Evolutionary conservation across 2,329 filamentous ascomycete genomes (phyloP), one percentile per base, ranked within the genome.

Genomic region (Verticillium nubilum): DNA sequence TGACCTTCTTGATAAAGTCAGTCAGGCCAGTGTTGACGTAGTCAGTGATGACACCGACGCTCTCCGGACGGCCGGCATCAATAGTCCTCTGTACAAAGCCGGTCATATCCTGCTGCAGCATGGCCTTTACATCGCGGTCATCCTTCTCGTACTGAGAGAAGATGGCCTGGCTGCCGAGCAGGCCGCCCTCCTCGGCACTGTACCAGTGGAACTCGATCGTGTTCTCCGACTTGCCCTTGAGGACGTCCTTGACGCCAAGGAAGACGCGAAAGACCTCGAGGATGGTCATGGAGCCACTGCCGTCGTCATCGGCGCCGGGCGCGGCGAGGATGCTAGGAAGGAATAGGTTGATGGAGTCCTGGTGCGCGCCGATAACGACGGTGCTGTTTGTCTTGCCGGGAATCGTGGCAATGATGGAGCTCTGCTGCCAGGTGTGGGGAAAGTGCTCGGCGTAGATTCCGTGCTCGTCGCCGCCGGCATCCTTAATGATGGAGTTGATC

Each of bases 91-190:
- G 86, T 5, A 92, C 84, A 72, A 89, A 97, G 19, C 94, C 94
- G 1, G 92, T 96, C 94, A 98, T 98, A 74, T 98, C 94, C 76
- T 98, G 94, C 78, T 98, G 94, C 58, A 98, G 84, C 95, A 98
- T 98, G 33, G 94, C 94, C 77, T 94, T 96, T 73, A 98, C 83
- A 65, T 94, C 86, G 27, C 88, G 84, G 31, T 83, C 82, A 25
- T 84, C 75, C 71, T 87, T 86, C 74, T 90, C 87, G 70, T 98
- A 98, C 7, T 84, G 78, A 56, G 84, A 82, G 79, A 97, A 98
- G 72, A 98, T 90, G 58, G 90, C 93, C 73, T 97, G 92, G 68
- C 89, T 94, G 61, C 92, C 92, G 3, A 96, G 83, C 53, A 97
- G 80, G 33, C 93, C 92, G 56, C 89, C 92, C 74, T 97, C 92